Conservation (phyloP, 2,329 filamentous ascomycete genomes). For the Monascus ruber region DNA sequence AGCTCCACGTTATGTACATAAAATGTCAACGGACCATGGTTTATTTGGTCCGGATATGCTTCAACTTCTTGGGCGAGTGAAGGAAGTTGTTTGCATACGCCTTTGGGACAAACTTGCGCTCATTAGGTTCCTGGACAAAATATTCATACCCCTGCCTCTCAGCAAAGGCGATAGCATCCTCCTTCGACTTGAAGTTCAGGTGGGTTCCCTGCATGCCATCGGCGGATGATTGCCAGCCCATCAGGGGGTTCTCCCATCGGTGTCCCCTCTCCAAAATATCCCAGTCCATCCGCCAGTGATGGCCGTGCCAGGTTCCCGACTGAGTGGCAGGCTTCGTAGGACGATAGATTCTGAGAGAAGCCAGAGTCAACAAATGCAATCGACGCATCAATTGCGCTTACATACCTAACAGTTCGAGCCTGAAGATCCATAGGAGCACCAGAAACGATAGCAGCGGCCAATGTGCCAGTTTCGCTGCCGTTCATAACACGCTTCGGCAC, state of each 20-base stretch:
- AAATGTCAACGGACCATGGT: conserved; percentile 22
- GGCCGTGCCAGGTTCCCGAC: conserved; percentile 73
- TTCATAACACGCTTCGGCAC: conserved; percentile 83
- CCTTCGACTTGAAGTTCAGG: conserved; percentile 81
- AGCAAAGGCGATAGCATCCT: conserved; percentile 88
- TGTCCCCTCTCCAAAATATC: conserved; percentile 85
- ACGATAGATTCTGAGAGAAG: conserved; percentile 64
- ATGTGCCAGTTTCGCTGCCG: conserved; percentile 66
- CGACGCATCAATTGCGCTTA: not conserved
- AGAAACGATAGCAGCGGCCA: conserved; percentile 77
- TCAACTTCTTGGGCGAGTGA: conserved; percentile 74
- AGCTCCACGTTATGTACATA: conserved; percentile 25
- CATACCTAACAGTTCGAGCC: conserved; percentile 83
- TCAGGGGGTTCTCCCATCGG: conserved; percentile 95
- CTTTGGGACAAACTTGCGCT: conserved; percentile 76
- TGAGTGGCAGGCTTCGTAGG: conserved; percentile 92
- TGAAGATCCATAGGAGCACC: conserved; percentile 90
- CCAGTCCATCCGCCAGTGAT: conserved; percentile 98
- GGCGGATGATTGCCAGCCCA: conserved; percentile 95
- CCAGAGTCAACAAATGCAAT: conserved; percentile 4
- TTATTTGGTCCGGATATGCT: conserved; percentile 74
- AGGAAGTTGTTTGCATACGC: conserved; percentile 95
- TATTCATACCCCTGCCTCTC: conserved; percentile 99
- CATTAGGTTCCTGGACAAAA: conserved; percentile 94
- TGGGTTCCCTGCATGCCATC: conserved; percentile 93